These are phyloP conservation scores for Gymnopilus junonius DNA, from an alignment of 768 basidiomycete genomes.

Conservation along the genomic window DNA sequence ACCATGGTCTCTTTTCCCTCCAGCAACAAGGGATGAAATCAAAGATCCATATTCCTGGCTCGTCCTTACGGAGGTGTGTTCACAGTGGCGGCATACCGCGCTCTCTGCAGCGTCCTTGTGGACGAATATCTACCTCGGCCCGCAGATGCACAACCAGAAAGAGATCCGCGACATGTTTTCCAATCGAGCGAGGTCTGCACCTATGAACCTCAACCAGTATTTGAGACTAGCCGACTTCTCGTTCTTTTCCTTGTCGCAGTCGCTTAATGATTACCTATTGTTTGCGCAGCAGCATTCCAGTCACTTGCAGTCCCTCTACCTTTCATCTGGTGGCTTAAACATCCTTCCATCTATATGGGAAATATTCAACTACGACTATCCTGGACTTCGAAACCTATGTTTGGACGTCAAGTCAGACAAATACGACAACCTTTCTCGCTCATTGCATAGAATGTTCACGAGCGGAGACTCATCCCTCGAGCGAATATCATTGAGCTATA, in stretches of 20 bases:
- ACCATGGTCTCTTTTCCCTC: not conserved
- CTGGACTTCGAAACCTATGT: not conserved
- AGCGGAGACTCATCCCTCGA: not conserved
- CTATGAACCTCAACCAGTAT: not conserved
- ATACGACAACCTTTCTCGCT: not conserved
- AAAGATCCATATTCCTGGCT: not conserved
- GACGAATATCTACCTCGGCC: not conserved
- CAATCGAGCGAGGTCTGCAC: not conserved
- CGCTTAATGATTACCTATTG: not conserved
- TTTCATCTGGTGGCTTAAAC: not conserved
- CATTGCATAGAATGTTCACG: not conserved
- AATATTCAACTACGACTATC: not conserved
- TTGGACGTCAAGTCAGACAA: not conserved
- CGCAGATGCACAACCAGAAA: not conserved
- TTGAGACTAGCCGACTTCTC: not conserved
- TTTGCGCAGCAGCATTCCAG: not conserved
- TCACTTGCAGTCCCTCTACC: not conserved
- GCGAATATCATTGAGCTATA: not conserved
- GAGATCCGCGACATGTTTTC: not conserved
- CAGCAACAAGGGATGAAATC: not conserved
- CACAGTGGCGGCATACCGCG: not conserved
- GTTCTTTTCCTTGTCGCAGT: not conserved
- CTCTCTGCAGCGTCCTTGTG: not conserved
- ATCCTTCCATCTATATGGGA: not conserved
- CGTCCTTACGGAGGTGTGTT: not conserved